phyloP scores from a whole-genome alignment of 2,329 filamentous ascomycete genomes.

The Pseudogymnoascus sp. region DNA sequence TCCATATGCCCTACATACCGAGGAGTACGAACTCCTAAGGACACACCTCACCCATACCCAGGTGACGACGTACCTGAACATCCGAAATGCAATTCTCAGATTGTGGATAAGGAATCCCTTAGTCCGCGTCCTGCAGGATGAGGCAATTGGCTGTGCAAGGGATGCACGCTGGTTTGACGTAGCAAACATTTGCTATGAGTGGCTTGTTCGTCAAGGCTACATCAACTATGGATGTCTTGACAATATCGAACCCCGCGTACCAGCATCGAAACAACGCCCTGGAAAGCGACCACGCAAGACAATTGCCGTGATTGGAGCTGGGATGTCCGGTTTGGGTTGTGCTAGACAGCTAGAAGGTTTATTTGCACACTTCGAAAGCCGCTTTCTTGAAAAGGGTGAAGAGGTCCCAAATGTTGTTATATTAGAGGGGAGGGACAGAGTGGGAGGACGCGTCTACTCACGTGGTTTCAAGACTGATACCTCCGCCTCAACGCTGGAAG shows the following conservation, averaged over 20 bases:
- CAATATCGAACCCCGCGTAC: constrained; percentile 40
- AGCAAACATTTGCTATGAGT: constrained; percentile 83
- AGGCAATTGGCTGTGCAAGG: constrained; percentile 85
- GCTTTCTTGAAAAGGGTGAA: constrained; percentile 59
- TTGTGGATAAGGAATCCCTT: constrained; percentile 85
- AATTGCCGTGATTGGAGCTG: constrained; percentile 82
- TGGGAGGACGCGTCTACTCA: constrained; percentile 92
- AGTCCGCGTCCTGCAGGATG: constrained; percentile 71
- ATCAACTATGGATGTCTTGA: constrained; percentile 95
- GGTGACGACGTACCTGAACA: constrained; percentile 92
- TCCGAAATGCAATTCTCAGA: constrained; percentile 86
- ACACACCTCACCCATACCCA: constrained; percentile 80
- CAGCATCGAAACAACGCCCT: constrained; percentile 33
- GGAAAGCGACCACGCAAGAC: constrained; percentile 56
- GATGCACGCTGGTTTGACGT: constrained; percentile 84
- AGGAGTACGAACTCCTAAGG: constrained; percentile 75
- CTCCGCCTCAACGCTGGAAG: constrained; percentile 44
- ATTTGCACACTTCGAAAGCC: constrained; percentile 70
- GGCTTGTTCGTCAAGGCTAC: constrained; percentile 84
- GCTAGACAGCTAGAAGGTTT: constrained; percentile 86
- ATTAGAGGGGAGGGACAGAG: constrained; percentile 77
- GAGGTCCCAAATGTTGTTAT: constrained; percentile 68
- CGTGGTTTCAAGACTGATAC: constrained; percentile 52
- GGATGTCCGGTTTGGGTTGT: constrained; percentile 88
- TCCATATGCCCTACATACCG: constrained; percentile 78